A percentile compares a stretch with the other conserved stretches of the same genome.
phyloP scores from a whole-genome alignment of 345 rosid species.

The Gossypium longicalyx region DNA sequence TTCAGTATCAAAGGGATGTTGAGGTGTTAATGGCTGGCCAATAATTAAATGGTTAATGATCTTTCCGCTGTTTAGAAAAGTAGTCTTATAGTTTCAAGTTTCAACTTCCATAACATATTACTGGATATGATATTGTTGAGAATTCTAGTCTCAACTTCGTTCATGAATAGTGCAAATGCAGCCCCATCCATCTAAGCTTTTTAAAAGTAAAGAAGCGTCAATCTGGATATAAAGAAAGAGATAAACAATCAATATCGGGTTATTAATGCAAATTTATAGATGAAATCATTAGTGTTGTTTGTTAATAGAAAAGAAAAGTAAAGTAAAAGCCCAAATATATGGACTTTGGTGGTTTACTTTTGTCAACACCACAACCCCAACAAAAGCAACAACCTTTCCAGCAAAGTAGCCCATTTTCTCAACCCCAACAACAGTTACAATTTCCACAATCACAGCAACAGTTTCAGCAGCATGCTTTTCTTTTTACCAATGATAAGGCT shows the following conservation, averaged over 20 bases:
- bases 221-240: too few species aligned
- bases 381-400: conserved; percentile 39
- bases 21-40: neutral
- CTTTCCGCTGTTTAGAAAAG: neutral
- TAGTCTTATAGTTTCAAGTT: neutral
- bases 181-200: neutral
- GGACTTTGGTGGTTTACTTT: neutral
- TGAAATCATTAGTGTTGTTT: neutral
- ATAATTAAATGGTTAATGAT: neutral
- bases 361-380: conserved; percentile 54
- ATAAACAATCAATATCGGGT: too few species aligned
- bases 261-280: neutral
- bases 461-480: conserved; percentile 50
- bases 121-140: neutral
- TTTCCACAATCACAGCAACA: conserved; percentile 23
- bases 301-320: too few species aligned
- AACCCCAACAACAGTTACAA: conserved; percentile 27
- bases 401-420: conserved; percentile 40
- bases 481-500: conserved; percentile 70
- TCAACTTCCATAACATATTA: neutral
- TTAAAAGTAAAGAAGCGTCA: too few species aligned
- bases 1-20: neutral
- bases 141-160: neutral
- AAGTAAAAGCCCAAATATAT: neutral
- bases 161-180: neutral